Base-by-base conservation (phyloP, 495 filamentous ascomycete species). In the Astrocystis sublimbata region DNA sequence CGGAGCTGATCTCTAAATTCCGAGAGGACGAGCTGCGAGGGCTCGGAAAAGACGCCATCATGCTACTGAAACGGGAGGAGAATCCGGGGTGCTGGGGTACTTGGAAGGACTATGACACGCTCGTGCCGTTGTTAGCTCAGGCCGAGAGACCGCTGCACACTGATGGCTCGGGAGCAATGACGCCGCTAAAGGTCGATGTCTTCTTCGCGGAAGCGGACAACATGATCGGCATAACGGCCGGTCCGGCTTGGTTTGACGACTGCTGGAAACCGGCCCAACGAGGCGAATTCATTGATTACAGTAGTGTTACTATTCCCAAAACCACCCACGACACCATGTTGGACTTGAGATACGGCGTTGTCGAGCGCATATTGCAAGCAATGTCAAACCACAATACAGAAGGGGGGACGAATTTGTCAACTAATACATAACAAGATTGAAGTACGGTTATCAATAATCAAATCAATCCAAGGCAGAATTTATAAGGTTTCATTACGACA, bases 201-300 rank as follows among this genome's bases (percentile, higher is more conserved):
- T 59, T 49, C 35, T 59, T 59, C 40, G 57, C 57, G 7, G 57
- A 59, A 21, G 23, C 57, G 13, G 57, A 59, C 19, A 4, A 7
- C 21, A 59, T 59, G 21, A 59, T 59, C n/a, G 57, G 57, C 10
- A 59, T 30, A 19, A 41, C 31, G 6, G 10, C 15, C 13, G 57
- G 30, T 2, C 57, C 43, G 19, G 7, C 31, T 9, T 59, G 57
- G 57, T 49, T 59, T 17, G 6, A 59, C 17, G 8, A 50, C 13
- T 59, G 57, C 13, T 59, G 57, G 57, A 50, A 33, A 6, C 12
- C 43, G 33, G 57, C 49, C 9, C 42, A 59, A 38, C 43, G 57
- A n/a, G 57, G 43, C 23, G 43, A 59, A 21, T 26, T 24, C 23
- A 59, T 59, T 15, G 21, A 59, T 6, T 59, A 49, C 21, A 49